Percentiles rank a stretch among this genome's conserved stretches.
Conservation (phyloP, 371 early-diverging fungal genomes). For the Rhizopus arrhizus region DNA sequence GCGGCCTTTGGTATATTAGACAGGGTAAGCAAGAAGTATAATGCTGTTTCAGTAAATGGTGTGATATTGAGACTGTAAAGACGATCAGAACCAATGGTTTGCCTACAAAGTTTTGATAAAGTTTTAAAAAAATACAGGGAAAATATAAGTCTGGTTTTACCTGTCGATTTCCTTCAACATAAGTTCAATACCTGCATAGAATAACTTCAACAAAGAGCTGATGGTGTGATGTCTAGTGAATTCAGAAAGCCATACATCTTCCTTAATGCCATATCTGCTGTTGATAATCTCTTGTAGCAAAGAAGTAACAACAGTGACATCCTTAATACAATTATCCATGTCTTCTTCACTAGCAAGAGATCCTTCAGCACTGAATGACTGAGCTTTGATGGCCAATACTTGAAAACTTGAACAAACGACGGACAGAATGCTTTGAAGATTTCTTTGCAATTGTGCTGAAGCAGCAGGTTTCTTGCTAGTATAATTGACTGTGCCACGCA, state of each 20-base stretch:
- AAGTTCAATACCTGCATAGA: conserved; percentile 36
- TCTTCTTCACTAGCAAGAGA: conserved; percentile 12
- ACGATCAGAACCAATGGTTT: conserved; percentile 16
- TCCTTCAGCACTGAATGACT: conserved; percentile 25
- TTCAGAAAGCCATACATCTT: conserved; percentile 26
- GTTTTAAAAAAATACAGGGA: neutral
- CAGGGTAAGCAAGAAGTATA: conserved; percentile 40
- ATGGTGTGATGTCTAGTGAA: conserved; percentile 33
- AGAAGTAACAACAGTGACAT: conserved; percentile 37
- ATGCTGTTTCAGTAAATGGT: conserved; percentile 46
- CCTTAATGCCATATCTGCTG: conserved; percentile 25
- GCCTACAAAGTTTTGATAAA: conserved; percentile 18
- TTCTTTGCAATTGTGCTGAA: neutral
- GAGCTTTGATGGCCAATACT: conserved; percentile 32
- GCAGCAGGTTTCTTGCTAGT: neutral
- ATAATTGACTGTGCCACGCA: conserved; percentile 23
- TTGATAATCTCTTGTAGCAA: conserved; percentile 40
- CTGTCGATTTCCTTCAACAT: conserved; percentile 40
- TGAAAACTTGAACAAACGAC: conserved; percentile 40
- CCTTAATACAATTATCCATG: conserved; percentile 39
- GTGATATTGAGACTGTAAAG: conserved; percentile 34
- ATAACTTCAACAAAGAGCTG: conserved; percentile 27
- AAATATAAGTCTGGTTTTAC: conserved; percentile 12
- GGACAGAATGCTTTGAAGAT: conserved; percentile 1
- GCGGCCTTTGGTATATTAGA: conserved; percentile 41